Conservation (phyloP, 2,329 filamentous ascomycete species). For the Cladophialophora carrionii region DNA sequence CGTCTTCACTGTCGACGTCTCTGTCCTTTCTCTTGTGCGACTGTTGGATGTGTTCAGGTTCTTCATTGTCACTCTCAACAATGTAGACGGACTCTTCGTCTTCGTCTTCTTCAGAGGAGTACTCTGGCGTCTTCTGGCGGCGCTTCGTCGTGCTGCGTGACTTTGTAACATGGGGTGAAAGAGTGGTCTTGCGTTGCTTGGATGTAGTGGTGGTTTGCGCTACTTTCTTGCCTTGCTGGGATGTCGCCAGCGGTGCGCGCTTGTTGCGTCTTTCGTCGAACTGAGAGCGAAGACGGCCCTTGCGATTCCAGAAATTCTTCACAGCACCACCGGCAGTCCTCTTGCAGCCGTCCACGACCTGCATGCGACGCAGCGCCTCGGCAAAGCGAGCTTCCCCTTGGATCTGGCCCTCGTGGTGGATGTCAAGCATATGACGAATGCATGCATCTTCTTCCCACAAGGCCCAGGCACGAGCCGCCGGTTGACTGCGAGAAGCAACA, state of each 20-base stretch:
- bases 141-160: neutral
- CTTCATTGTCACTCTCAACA: constrained; percentile 8
- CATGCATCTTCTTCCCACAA: constrained; percentile 34
- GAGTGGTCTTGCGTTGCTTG: neutral
- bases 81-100: constrained; percentile 9
- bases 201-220: neutral
- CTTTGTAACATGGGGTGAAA: neutral
- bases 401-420: constrained; percentile 25
- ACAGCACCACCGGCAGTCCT: constrained; percentile 23
- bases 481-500: constrained; percentile 17
- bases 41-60: neutral
- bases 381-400: constrained; percentile 32
- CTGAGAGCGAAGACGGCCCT: constrained; percentile 30
- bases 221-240: constrained; percentile 23
- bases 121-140: constrained; percentile 8
- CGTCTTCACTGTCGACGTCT: constrained; percentile 26
- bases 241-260: constrained; percentile 28
- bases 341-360: constrained; percentile 13
- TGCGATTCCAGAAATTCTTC: constrained; percentile 38
- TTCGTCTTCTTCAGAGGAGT: constrained; percentile 15
- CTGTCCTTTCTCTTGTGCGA: constrained; percentile 15
- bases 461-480: constrained; percentile 22
- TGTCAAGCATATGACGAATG: constrained; percentile 34
- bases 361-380: constrained; percentile 32
- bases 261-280: constrained; percentile 36